phyloP scores from a whole-genome alignment of 257 asterid genomes.

The Verbascum thapsus region DNA sequence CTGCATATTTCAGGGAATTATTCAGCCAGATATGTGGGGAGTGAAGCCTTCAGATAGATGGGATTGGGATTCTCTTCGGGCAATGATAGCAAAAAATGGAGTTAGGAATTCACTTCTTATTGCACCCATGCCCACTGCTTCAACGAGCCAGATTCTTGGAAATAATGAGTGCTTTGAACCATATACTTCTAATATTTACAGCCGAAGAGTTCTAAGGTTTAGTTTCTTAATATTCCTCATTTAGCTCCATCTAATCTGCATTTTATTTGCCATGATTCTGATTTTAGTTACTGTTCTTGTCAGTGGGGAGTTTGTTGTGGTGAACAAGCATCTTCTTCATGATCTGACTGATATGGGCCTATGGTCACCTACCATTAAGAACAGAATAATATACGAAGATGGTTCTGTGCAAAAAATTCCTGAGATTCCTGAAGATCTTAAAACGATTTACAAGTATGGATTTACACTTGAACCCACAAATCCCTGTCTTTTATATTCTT shows the following conservation, averaged over 20 bases:
- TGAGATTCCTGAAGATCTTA: slow-evolving; percentile 72
- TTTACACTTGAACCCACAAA: slow-evolving; percentile 12
- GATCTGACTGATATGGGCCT: slow-evolving; percentile 94
- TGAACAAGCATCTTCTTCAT: slow-evolving; percentile 92
- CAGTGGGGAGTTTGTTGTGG: slow-evolving; percentile 98
- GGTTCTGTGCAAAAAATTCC: slow-evolving; percentile 89
- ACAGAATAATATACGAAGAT: slow-evolving; percentile 74
- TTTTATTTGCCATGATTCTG: slow-evolving; percentile 21
- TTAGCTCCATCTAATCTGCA: neutral
- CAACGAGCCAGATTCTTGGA: slow-evolving; percentile 99
- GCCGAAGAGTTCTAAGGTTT: slow-evolving; percentile 92
- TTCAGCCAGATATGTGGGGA: slow-evolving; percentile 99
- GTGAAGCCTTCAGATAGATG: slow-evolving; percentile 78
- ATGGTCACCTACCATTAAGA: slow-evolving; percentile 86
- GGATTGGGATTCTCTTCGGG: slow-evolving; percentile 87
- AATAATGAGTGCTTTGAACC: slow-evolving; percentile 98
- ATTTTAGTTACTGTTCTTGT: slow-evolving; percentile 21
- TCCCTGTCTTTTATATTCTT: neutral
- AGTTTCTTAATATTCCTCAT: neutral
- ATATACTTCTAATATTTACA: slow-evolving; percentile 89
- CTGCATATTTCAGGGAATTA: slow-evolving; percentile 59
- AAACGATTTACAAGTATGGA: slow-evolving; percentile 82
- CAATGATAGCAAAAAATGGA: slow-evolving; percentile 61
- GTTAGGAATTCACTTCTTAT: slow-evolving; percentile 89
- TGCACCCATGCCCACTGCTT: slow-evolving; percentile 99